Conservation (phyloP, 2,329 filamentous ascomycete genomes). For the Cercospora citrullina region DNA sequence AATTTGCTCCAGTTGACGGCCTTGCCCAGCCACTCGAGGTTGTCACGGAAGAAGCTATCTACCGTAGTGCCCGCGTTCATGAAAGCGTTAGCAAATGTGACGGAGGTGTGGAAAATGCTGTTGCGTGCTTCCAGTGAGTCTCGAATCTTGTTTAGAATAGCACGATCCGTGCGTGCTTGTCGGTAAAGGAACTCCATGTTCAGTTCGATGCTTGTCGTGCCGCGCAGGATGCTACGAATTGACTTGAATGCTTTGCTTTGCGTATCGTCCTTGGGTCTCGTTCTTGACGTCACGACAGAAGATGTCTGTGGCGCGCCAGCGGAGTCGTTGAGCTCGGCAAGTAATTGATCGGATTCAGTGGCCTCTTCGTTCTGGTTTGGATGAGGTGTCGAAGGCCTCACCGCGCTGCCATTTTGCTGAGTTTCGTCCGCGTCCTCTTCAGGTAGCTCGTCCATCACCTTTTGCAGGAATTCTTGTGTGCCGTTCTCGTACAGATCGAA, state of each 20-base stretch:
- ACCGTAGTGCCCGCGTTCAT: conserved; percentile 99
- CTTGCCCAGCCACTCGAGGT: conserved; percentile 96
- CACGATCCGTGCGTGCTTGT: conserved; percentile 84
- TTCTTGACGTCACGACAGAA: conserved; percentile 51
- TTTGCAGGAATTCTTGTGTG: conserved; percentile 92
- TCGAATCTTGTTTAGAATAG: conserved; percentile 91
- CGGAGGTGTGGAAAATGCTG: conserved; percentile 96
- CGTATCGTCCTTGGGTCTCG: conserved; percentile 51
- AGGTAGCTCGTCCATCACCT: conserved; percentile 80
- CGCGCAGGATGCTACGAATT: conserved; percentile 69
- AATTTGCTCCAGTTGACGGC: conserved; percentile 99
- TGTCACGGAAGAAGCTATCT: conserved; percentile 97
- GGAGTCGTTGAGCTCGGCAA: conserved; percentile 57
- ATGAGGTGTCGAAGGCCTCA: conserved; percentile 36
- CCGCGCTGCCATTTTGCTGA: conserved; percentile 42
- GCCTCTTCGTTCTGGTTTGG: conserved; percentile 48
- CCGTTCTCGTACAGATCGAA: conserved; percentile 99
- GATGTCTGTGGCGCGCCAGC: conserved; percentile 54
- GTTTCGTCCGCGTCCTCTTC: conserved; percentile 52
- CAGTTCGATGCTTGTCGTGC: conserved; percentile 88
- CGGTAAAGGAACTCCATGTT: conserved; percentile 96
- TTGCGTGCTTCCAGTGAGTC: conserved; percentile 94
- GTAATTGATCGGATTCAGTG: conserved; percentile 59
- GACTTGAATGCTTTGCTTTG: conserved; percentile 57
- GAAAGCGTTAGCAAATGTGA: conserved; percentile 97